phyloP scores from a whole-genome alignment of 805 yeast species.

The Ogataea paraovalis region DNA sequence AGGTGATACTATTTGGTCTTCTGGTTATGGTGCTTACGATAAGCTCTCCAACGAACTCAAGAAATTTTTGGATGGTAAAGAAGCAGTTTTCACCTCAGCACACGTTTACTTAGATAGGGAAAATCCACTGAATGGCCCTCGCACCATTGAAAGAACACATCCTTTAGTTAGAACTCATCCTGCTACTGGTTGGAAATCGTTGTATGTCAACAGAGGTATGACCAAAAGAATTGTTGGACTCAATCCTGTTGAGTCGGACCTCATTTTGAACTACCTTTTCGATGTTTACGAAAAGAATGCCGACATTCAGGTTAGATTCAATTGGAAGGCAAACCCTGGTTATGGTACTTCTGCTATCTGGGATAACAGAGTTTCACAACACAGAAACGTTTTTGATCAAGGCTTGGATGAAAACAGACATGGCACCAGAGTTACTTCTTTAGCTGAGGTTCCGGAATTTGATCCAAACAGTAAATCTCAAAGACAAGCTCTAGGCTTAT shows the following conservation, averaged over 20 bases:
- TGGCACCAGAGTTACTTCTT: constrained; percentile 19
- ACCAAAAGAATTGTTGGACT: constrained; percentile 49
- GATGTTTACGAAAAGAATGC: constrained; percentile 40
- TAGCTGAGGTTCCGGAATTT: constrained; percentile 31
- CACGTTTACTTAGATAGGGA: constrained; percentile 41
- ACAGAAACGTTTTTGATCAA: constrained; percentile 25
- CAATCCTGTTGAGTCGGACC: constrained; percentile 41
- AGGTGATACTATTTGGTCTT: constrained; percentile 71
- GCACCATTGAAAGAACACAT: constrained; percentile 48
- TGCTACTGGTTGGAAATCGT: constrained; percentile 53
- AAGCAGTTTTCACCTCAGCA: constrained; percentile 42
- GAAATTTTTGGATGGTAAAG: constrained; percentile 40
- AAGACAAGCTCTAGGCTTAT: no score
- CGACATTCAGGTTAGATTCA: constrained; percentile 49
- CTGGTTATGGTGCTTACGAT: constrained; percentile 60
- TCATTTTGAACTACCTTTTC: constrained; percentile 42
- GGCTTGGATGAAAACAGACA: constrained; percentile 16
- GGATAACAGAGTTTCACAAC: constrained; percentile 57
- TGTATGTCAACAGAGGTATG: constrained; percentile 46
- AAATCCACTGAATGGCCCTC: no score
- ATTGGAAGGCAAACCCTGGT: constrained; percentile 35
- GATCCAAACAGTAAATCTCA: constrained; percentile 32
- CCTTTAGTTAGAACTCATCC: constrained; percentile 61
- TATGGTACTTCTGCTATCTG: constrained; percentile 46
- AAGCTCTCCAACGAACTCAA: constrained; percentile 62